Evolutionary conservation across 1,284 basidiomycete species (phyloP), one percentile per base, ranked within the genome.

Genomic region (Rhizopogon hawkerae): DNA sequence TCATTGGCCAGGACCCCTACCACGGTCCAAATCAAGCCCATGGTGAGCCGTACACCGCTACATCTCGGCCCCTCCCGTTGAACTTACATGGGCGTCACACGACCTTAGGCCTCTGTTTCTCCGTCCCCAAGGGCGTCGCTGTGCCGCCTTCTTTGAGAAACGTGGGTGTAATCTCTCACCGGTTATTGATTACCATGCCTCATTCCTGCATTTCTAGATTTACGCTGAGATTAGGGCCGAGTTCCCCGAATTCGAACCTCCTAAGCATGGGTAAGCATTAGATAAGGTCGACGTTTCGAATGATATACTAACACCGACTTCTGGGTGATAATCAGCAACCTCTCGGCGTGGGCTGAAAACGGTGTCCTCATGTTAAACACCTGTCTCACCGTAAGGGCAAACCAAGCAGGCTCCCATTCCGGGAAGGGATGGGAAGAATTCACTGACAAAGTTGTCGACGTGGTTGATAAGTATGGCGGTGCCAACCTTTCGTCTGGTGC

Each of bases 301-400:
- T 56, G 52, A 53, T 44, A 46, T 46, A 46, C 39, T 49, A 33
- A 43, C 24, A 51, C 36, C 58, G 47, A 48, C 50, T 51, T 50
- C 16, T 52, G 55, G 51, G 52, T 42, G 50, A 55, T 45, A 41
- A 46, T 55, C 57, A 90, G 92, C 51, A 89, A 92, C 64, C 74
- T 98, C 38, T 81, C 81, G 8, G 70, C 77, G 18, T 94, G 92
- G 89, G 92, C 92, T 1, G 76, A 81, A 54, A 85, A 88, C 56
- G 94, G 94, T 35, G 93, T 98, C 33, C 73, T 98, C 45, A 77
- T 97, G 62, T 78, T 98, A 47, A 98, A 98, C 70, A 89, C 92
- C 2, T 89, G 85, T 54, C 75, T 98, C 31, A 94, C 92, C 1
- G 92, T 95, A 26, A 77, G 79, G 49, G 85, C 86, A 1, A 76